A percentile compares a stretch with the other conserved stretches of the same genome.
Evolutionary conservation across 139 green algal genomes (phyloP).

Genomic region (Volvox reticuliferus): DNA sequence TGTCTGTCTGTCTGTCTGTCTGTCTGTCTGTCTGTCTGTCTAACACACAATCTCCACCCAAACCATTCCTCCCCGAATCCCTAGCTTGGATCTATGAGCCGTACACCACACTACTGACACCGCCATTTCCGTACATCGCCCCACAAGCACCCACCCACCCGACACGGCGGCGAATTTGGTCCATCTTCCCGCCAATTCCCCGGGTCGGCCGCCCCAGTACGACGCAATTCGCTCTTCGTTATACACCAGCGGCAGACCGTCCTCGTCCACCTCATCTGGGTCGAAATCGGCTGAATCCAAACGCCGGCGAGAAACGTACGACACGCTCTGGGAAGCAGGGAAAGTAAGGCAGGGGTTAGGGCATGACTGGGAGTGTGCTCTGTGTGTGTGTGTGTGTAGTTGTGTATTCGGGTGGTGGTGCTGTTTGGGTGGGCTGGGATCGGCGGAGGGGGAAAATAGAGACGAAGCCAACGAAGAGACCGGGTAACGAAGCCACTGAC

Average conservation of each 20-base stretch:
- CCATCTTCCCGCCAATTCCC: slow-evolving; percentile 79
- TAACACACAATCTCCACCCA: background rate
- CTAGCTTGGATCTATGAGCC: too few species aligned
- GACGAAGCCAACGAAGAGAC: too few species aligned
- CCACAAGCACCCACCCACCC: background rate
- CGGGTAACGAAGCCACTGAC: too few species aligned
- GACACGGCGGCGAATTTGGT: slow-evolving; percentile 53
- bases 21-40: too few species aligned
- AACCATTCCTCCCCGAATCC: background rate
- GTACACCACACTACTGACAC: background rate
- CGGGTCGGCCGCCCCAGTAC: slow-evolving; percentile 79
- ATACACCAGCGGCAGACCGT: slow-evolving; percentile 81
- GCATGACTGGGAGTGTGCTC: background rate
- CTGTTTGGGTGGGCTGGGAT: too few species aligned
- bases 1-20: too few species aligned
- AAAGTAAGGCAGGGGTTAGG: background rate
- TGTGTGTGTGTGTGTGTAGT: too few species aligned
- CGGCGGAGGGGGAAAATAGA: too few species aligned
- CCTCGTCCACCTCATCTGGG: slow-evolving; percentile 78
- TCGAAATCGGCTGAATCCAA: slow-evolving; percentile 78
- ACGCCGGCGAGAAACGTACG: slow-evolving; percentile 77
- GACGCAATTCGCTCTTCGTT: slow-evolving; percentile 78
- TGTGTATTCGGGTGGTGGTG: too few species aligned
- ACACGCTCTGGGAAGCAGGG: slow-evolving; percentile 57
- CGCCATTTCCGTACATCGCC: background rate